Evolutionary conservation across 2,329 filamentous ascomycete genomes (phyloP).

Genomic region (Aspergillus brunneoviolaceus): DNA sequence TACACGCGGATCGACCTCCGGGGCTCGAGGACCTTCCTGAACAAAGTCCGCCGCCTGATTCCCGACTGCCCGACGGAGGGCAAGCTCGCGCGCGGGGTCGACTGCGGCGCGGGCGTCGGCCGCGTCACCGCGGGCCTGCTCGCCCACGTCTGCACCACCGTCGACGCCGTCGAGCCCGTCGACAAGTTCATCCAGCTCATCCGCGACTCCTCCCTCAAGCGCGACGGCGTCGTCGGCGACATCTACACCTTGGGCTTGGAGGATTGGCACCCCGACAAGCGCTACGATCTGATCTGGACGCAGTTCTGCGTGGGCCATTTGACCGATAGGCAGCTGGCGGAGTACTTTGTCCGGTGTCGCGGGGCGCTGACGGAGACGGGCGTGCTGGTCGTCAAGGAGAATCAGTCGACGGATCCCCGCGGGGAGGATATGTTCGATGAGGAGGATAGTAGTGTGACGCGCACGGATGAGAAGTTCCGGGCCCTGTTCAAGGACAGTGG

Average conservation of each 20-base stretch:
- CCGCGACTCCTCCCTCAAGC: slow-evolving; percentile 35
- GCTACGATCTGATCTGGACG: slow-evolving; percentile 81
- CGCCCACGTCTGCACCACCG: slow-evolving; percentile 63
- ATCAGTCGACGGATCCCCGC: slow-evolving; percentile 57
- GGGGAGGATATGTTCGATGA: slow-evolving; percentile 71
- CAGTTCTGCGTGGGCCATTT: slow-evolving; percentile 90
- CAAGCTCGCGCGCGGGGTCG: slow-evolving; percentile 46
- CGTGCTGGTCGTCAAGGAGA: slow-evolving; percentile 76
- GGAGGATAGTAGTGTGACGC: slow-evolving; percentile 73
- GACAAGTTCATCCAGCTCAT: slow-evolving; percentile 72
- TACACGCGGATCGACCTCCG: slow-evolving; percentile 69
- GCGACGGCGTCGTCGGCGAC: slow-evolving; percentile 54
- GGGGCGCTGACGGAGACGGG: slow-evolving; percentile 45
- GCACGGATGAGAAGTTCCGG: slow-evolving; percentile 71
- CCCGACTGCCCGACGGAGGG: slow-evolving; percentile 13
- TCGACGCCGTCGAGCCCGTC: slow-evolving; percentile 86
- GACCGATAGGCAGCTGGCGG: slow-evolving; percentile 69
- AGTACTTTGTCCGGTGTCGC: slow-evolving; percentile 64
- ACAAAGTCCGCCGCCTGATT: slow-evolving; percentile 55
- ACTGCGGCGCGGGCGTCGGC: slow-evolving; percentile 72
- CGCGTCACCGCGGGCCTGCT: slow-evolving; percentile 77
- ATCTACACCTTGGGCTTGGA: slow-evolving; percentile 75
- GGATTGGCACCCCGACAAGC: slow-evolving; percentile 58
- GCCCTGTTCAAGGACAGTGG: slow-evolving; percentile 68
- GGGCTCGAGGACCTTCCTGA: slow-evolving; percentile 66